These are phyloP conservation scores for Fagus sylvatica DNA, from an alignment of 306 rosid genomes.

Conservation along the genomic window DNA sequence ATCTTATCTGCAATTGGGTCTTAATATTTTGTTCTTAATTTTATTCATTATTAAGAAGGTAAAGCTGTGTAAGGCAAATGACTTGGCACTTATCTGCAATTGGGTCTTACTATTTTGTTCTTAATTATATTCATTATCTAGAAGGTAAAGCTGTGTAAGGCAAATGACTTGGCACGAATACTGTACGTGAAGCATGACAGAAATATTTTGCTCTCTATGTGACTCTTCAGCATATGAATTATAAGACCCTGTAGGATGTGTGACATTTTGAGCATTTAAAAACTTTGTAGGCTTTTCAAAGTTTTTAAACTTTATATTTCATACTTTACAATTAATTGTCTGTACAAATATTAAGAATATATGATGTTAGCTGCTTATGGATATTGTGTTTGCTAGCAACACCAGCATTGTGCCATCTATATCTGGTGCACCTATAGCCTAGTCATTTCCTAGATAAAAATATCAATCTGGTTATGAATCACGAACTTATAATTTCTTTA, in stretches of 20 bases:
- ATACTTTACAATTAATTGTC: background rate
- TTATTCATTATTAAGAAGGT: background rate
- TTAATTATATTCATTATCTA: background rate
- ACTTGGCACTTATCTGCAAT: background rate
- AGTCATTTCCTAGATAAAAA: background rate
- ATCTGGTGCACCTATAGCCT: background rate
- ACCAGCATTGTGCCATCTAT: background rate
- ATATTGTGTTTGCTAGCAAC: background rate
- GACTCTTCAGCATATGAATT: background rate
- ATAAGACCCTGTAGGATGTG: background rate
- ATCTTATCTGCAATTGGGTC: background rate
- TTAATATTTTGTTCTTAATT: background rate
- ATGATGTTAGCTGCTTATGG: background rate
- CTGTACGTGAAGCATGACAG: background rate
- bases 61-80: background rate
- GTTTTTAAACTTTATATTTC: background rate
- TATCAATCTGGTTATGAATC: background rate
- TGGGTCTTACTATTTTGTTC: background rate
- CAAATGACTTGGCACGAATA: background rate
- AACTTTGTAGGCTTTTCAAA: background rate
- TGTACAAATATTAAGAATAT: background rate
- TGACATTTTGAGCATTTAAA: background rate
- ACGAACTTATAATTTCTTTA: constrained; percentile 2
- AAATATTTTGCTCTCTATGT: background rate
- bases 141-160: background rate